Base-by-base conservation (phyloP, 1,284 basidiomycete genomes). In the Sporisorium iseilematis-ciliati region DNA sequence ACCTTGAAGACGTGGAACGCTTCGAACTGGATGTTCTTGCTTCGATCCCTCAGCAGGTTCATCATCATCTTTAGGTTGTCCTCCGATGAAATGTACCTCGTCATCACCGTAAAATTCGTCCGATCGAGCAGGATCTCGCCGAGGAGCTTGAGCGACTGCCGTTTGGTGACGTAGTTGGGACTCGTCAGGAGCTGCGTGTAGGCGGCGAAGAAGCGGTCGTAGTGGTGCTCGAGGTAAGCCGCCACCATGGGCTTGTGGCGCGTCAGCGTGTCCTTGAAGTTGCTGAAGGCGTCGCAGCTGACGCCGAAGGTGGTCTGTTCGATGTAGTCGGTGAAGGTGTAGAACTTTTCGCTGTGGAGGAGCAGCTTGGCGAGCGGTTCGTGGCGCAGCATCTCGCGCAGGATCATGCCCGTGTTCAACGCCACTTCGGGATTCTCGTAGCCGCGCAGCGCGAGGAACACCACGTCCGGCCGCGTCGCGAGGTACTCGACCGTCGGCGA, bases 1-100 rank as follows among this genome's bases (percentile, higher is more conserved):
- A 95, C 96, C 90, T 99, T 99, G 90, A 99, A 99, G 35, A 99
- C 97, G 82, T 99, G 97, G 87, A 99, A 99, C 2, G 96, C 96
- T 86, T 99, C 96, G 71, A 98, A 99, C 86, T 99, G 96, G 58
- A 99, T 99, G 86, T 99, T 98, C 88, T 94, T 93, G 88, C 94
- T 96, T 88, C 95, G 95, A 84, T 98, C 95, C 70, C 95, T 89
- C 54, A 99, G 88, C 57, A 99, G 89, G 86, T 99, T 99, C 96
- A 99, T 99, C 94, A 99, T 97, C 90, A 96, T 93, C 90, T 98
- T 98, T 69, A 99, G 89, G 84, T 99, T 99, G 41, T 92, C 92
- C 67, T 89, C 88, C 53, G 75, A 75, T 6, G 92, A 90, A 79
- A 99, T 98, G 86, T 98, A 99, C n/a, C 91, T 90, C 0, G 96